phyloP scores from a whole-genome alignment of 2,329 filamentous ascomycete genomes.

The Ascochyta clinopodiicola region DNA sequence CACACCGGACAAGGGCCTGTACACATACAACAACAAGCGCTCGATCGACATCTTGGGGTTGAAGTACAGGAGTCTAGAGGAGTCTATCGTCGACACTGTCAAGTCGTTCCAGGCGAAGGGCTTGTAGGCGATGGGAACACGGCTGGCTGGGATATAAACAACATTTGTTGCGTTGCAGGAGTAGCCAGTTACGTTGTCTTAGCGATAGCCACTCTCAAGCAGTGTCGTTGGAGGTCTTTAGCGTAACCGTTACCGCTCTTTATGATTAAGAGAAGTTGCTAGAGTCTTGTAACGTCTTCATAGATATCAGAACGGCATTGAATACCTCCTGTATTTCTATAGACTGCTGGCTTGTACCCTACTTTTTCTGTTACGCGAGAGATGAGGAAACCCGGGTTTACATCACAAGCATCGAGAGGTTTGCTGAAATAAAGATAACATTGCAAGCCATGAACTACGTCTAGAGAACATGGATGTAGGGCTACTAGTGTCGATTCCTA shows the following conservation, averaged over 20 bases:
- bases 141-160: not conserved
- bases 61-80: conserved; percentile 64
- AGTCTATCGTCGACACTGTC: conserved; percentile 67
- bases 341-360: too few relatives aligned
- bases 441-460: conserved; percentile 22
- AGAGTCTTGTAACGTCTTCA: too few relatives aligned
- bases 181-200: not conserved
- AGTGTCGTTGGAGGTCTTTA: too few relatives aligned
- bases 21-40: conserved; percentile 62
- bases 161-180: too few relatives aligned
- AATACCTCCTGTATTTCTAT: too few relatives aligned
- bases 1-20: conserved; percentile 50
- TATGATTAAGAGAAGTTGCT: too few relatives aligned
- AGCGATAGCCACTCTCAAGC: too few relatives aligned
- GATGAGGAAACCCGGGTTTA: too few relatives aligned
- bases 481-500: not conserved
- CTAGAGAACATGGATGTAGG: conserved; percentile 6
- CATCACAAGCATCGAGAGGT: too few relatives aligned
- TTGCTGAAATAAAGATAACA: not conserved
- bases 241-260: too few relatives aligned
- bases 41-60: conserved; percentile 65
- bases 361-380: too few relatives aligned
- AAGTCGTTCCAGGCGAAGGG: conserved; percentile 66
- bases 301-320: too few relatives aligned
- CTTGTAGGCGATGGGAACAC: conserved; percentile 37